Evolutionary conservation across 1,284 basidiomycete genomes (phyloP).

Genomic region (Tilletiaria anomala): DNA sequence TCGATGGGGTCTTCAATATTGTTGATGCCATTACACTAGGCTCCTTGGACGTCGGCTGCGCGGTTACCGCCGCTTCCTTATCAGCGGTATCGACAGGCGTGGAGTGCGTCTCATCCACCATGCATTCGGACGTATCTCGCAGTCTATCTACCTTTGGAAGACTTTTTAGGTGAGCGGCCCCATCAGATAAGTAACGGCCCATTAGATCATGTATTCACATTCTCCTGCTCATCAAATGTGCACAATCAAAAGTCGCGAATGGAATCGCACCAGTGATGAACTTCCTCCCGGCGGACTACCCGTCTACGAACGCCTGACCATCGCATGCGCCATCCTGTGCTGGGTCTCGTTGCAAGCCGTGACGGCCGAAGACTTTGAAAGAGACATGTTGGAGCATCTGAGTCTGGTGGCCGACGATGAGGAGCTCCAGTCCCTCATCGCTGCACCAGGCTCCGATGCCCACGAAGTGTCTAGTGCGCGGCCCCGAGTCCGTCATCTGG

Average conservation of each 20-base stretch:
- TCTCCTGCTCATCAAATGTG: neutral
- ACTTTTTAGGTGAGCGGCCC: slow-evolving; percentile 14
- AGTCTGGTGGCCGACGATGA: slow-evolving; percentile 11
- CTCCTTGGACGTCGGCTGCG: neutral
- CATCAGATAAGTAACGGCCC: neutral
- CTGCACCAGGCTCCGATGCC: neutral
- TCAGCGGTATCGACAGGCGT: slow-evolving; percentile 21
- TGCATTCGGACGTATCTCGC: slow-evolving; percentile 22
- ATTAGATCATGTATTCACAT: neutral
- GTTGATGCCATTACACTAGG: neutral
- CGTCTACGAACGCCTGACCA: slow-evolving; percentile 15
- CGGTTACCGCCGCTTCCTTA: slow-evolving; percentile 19
- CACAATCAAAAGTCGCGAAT: slow-evolving; percentile 19
- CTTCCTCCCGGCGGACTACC: slow-evolving; percentile 31
- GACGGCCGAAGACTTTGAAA: slow-evolving; percentile 17
- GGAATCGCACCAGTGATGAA: slow-evolving; percentile 17
- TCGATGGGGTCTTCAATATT: neutral
- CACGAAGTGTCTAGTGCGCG: neutral
- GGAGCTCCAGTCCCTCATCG: neutral
- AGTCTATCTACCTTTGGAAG: slow-evolving; percentile 16
- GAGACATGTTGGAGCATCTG: slow-evolving; percentile 14
- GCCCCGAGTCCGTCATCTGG: slow-evolving; percentile 11
- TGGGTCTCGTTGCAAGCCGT: slow-evolving; percentile 31
- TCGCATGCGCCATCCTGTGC: slow-evolving; percentile 22
- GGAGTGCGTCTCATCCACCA: slow-evolving; percentile 15